Conservation (phyloP, 768 basidiomycete genomes). For the Strobilomyces echinocephalus region DNA sequence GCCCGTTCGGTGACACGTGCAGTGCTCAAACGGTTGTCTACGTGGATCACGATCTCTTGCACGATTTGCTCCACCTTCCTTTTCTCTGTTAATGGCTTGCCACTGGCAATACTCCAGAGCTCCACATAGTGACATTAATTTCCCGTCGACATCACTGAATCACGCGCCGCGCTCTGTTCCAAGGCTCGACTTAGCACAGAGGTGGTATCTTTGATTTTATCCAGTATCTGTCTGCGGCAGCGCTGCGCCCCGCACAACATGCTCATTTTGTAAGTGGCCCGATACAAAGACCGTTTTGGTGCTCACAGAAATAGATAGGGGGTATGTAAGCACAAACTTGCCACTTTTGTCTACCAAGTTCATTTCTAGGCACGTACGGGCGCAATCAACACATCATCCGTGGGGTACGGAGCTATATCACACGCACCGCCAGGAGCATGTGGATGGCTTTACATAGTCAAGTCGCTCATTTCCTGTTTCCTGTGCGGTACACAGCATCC, state of each 20-base stretch:
- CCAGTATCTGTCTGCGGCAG: background rate
- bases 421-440: background rate
- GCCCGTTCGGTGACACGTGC: background rate
- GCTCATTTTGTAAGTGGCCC: conserved; percentile 1
- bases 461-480: background rate
- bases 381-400: background rate
- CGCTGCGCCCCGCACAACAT: background rate
- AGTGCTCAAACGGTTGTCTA: background rate
- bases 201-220: background rate
- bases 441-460: background rate
- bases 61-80: background rate
- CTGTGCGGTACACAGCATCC: background rate
- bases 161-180: no score
- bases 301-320: background rate
- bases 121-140: no score
- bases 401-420: background rate
- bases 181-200: background rate
- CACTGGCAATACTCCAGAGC: background rate
- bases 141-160: no score
- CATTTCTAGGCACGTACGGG: background rate
- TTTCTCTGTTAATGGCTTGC: background rate
- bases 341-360: conserved; percentile 9
- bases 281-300: background rate
- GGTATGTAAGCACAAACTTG: background rate
- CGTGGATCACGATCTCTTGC: background rate